Evolutionary conservation across 2,329 filamentous ascomycete species (phyloP).

Genomic region (Pestalotiopsis sp.): DNA sequence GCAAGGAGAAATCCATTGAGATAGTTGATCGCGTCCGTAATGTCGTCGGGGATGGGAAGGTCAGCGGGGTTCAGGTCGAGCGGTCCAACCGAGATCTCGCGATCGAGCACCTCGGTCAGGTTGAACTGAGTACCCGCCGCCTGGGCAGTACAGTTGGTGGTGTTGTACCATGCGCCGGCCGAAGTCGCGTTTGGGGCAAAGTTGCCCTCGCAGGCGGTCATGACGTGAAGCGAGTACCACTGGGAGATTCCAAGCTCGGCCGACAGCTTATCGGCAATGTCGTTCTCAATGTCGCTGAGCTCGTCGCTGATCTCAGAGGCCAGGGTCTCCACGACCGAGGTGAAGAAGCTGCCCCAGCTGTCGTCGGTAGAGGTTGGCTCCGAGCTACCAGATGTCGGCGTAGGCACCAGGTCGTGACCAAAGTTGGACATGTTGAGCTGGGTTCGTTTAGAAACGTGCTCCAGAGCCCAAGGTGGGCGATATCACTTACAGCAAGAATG

Average conservation of each 20-base stretch:
- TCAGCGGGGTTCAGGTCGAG: slow-evolving; percentile 47
- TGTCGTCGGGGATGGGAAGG: slow-evolving; percentile 46
- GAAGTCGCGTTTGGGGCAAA: slow-evolving; percentile 47
- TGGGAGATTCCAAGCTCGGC: slow-evolving; percentile 49
- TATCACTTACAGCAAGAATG: slow-evolving; percentile 38
- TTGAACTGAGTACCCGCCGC: slow-evolving; percentile 44
- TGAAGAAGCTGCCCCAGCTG: slow-evolving; percentile 24
- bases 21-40: slow-evolving; percentile 51
- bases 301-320: slow-evolving; percentile 38
- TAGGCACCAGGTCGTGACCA: slow-evolving; percentile 39
- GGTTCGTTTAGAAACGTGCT: background rate
- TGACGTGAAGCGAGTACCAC: slow-evolving; percentile 56
- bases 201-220: slow-evolving; percentile 49
- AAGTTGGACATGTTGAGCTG: slow-evolving; percentile 46
- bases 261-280: slow-evolving; percentile 42
- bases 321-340: slow-evolving; percentile 27
- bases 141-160: slow-evolving; percentile 47
- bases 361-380: slow-evolving; percentile 26
- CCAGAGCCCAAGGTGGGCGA: background rate
- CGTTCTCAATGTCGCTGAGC: slow-evolving; percentile 42
- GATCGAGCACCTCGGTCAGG: slow-evolving; percentile 49
- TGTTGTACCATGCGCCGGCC: slow-evolving; percentile 40
- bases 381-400: slow-evolving; percentile 23
- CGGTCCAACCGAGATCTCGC: slow-evolving; percentile 48
- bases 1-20: slow-evolving; percentile 52